phyloP scores from a whole-genome alignment of 1,284 basidiomycete genomes.

The Xerocomus nothofagi region DNA sequence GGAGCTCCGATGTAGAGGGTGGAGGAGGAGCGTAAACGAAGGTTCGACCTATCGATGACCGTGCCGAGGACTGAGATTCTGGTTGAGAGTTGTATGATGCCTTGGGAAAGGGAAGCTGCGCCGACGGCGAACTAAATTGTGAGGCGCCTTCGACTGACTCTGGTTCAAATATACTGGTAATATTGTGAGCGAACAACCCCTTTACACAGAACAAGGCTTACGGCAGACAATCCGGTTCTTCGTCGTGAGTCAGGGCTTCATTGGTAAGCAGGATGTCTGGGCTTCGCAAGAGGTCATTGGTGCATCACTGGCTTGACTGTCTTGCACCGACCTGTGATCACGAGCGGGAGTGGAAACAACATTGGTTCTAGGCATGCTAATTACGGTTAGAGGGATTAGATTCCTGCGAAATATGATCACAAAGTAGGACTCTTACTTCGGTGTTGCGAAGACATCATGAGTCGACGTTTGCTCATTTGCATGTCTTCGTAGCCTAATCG shows the following conservation, averaged over 20 bases:
- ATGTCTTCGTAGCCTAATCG: slow-evolving; percentile 15
- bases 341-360: background rate
- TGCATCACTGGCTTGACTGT: background rate
- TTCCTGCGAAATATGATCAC: slow-evolving; percentile 2
- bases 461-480: background rate
- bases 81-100: slow-evolving; percentile 25
- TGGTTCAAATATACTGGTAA: slow-evolving; percentile 21
- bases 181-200: background rate
- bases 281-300: slow-evolving; percentile 12
- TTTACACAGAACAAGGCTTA: slow-evolving; percentile 6
- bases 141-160: slow-evolving; percentile 4
- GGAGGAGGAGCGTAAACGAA: slow-evolving; percentile 52
- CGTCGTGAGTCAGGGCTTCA: background rate
- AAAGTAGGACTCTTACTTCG: slow-evolving; percentile 8
- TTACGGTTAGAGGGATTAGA: background rate
- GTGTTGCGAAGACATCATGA: slow-evolving; percentile 9
- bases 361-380: background rate
- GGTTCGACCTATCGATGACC: background rate
- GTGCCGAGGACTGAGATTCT: slow-evolving; percentile 5
- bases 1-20: slow-evolving; percentile 55
- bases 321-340: slow-evolving; percentile 14
- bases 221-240: slow-evolving; percentile 26
- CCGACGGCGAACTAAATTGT: background rate
- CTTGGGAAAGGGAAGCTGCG: background rate
- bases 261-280: background rate